Conservation (phyloP, 2,329 filamentous ascomycete genomes). For the Monilinia fructigena region DNA sequence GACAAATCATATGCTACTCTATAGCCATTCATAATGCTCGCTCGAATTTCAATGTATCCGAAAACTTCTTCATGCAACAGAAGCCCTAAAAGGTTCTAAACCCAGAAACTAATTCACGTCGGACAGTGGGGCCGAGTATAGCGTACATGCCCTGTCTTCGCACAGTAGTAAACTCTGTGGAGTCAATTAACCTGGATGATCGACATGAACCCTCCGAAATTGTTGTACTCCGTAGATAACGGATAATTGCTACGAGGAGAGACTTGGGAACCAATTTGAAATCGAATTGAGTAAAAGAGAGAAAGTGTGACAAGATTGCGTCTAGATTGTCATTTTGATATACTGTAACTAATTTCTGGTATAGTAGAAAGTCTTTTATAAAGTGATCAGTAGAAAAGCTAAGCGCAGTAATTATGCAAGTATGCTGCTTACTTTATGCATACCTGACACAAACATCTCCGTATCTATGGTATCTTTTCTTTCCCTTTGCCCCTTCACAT, state of each 20-base stretch:
- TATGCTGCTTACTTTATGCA: too few relatives aligned
- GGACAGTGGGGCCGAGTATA: constrained; percentile 4
- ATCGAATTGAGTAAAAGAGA: constrained; percentile 9
- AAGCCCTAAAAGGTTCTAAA: constrained; percentile 15
- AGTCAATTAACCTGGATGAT: not conserved
- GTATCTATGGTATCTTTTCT: not conserved
- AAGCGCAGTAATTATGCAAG: too few relatives aligned
- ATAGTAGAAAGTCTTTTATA: too few relatives aligned
- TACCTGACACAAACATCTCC: too few relatives aligned
- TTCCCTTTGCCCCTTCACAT: not conserved
- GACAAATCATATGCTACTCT: not conserved
- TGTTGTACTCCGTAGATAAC: not conserved
- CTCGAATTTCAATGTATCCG: too few relatives aligned
- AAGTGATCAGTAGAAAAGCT: too few relatives aligned
- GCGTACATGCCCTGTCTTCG: not conserved
- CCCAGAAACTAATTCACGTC: not conserved
- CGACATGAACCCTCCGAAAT: not conserved
- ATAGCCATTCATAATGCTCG: too few relatives aligned
- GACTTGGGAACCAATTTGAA: constrained; percentile 1
- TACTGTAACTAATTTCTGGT: too few relatives aligned
- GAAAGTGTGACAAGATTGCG: not conserved
- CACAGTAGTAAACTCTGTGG: not conserved
- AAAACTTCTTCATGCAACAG: not conserved
- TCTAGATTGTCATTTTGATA: too few relatives aligned
- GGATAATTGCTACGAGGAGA: constrained; percentile 4